A percentile compares a stretch with the other conserved stretches of the same genome.
These are phyloP conservation scores for Melastoma malabathricum DNA, from an alignment of 345 rosid species.

Conservation along the genomic window DNA sequence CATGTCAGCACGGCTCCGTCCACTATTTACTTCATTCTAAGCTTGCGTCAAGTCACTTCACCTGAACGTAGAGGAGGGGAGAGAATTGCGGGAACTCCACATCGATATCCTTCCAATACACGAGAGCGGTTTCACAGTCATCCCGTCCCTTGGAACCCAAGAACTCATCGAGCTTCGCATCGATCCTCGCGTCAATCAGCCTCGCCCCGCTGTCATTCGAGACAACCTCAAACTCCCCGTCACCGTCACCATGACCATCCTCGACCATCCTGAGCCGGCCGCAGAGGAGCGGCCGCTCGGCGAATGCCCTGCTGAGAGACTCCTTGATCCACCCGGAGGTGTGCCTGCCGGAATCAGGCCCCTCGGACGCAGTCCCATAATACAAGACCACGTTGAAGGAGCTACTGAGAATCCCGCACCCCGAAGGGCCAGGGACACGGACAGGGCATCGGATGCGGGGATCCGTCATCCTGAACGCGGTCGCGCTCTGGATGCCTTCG, in stretches of 20 bases:
- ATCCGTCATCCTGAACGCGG: conserved; percentile 32
- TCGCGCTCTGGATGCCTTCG: conserved; percentile 40
- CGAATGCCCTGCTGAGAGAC: conserved; percentile 43
- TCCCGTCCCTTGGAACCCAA: conserved; percentile 22
- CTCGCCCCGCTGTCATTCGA: conserved; percentile 64
- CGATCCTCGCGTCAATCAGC: conserved; percentile 43
- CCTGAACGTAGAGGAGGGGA: conserved; percentile 72
- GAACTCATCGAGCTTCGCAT: conserved; percentile 34
- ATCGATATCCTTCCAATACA: conserved; percentile 70
- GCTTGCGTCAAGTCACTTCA: not conserved
- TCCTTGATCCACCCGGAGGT: conserved; percentile 68
- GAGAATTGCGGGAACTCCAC: conserved; percentile 46
- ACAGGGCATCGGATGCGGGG: conserved; percentile 36
- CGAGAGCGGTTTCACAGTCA: conserved; percentile 39
- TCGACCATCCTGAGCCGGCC: conserved; percentile 46
- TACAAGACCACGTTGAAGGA: conserved; percentile 37
- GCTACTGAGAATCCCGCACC: conserved; percentile 27
- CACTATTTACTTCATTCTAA: not conserved
- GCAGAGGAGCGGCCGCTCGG: conserved; percentile 40
- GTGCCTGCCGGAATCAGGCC: conserved; percentile 39
- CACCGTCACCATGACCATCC: conserved; percentile 13
- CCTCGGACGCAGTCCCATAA: conserved; percentile 23
- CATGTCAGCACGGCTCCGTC: too few species aligned
- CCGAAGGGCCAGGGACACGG: conserved; percentile 14
- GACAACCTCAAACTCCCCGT: conserved; percentile 43